These are phyloP conservation scores for Cladobotryum protrusum DNA, from an alignment of 2,329 filamentous ascomycete genomes.

Conservation along the genomic window DNA sequence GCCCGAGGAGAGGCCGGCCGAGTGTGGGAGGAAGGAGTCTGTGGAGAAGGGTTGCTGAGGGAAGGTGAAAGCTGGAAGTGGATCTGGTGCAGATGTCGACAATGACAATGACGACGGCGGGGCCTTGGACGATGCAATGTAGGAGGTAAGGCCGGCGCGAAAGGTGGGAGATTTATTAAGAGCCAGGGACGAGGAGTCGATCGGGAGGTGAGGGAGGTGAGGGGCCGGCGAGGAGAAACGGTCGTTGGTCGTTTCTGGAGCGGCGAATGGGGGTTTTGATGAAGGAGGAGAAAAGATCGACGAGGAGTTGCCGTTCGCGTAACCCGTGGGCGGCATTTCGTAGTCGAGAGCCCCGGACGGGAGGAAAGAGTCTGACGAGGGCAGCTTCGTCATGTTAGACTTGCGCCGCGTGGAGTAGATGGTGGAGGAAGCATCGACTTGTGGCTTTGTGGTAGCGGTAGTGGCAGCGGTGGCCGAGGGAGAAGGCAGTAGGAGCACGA, in stretches of 20 bases:
- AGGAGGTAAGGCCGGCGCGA: neutral
- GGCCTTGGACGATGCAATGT: neutral
- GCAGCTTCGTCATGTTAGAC: constrained; percentile 32
- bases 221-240: neutral
- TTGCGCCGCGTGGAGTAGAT: neutral
- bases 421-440: neutral
- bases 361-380: constrained; percentile 37
- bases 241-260: neutral
- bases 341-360: constrained; percentile 32
- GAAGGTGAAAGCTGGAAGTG: neutral
- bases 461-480: too few species aligned
- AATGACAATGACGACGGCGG: neutral
- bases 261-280: neutral
- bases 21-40: neutral
- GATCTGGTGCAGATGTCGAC: neutral
- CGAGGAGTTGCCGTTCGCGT: constrained; percentile 1
- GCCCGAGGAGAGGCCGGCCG: neutral
- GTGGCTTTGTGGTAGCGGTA: too few species aligned
- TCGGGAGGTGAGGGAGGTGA: neutral
- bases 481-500: neutral
- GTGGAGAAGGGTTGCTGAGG: neutral
- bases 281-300: constrained; percentile 7
- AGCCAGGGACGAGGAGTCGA: neutral
- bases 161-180: neutral
- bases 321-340: constrained; percentile 5